Evolutionary conservation across 2,329 filamentous ascomycete genomes (phyloP).

Genomic region (Colletotrichum trifolii): DNA sequence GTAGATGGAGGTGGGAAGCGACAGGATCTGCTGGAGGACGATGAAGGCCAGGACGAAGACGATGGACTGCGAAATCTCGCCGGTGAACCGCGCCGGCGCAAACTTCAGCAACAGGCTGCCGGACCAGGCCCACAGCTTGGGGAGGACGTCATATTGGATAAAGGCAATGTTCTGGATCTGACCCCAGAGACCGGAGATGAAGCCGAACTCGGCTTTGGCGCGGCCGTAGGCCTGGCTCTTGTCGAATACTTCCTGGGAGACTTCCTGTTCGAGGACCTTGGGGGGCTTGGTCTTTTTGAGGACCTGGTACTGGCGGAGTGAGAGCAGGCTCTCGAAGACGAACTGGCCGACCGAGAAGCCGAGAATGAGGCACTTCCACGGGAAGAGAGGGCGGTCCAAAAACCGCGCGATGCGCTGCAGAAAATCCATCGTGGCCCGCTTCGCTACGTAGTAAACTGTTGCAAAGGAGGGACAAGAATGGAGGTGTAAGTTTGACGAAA

Average conservation of each 20-base stretch:
- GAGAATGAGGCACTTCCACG: conserved; percentile 96
- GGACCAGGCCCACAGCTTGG: conserved; percentile 87
- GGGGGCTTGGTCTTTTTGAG: conserved; percentile 84
- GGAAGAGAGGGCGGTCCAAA: conserved; percentile 92
- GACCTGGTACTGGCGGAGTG: conserved; percentile 88
- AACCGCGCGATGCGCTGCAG: conserved; percentile 78
- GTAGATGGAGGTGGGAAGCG: conserved; percentile 87
- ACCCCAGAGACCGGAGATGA: conserved; percentile 83
- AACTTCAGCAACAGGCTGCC: conserved; percentile 79
- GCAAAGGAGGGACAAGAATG: conserved; percentile 34
- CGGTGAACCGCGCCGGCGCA: conserved; percentile 81
- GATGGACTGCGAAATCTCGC: conserved; percentile 94
- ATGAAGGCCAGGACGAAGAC: conserved; percentile 91
- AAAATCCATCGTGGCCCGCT: conserved; percentile 31
- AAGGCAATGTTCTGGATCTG: conserved; percentile 90
- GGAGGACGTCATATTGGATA: conserved; percentile 90
- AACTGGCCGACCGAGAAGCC: conserved; percentile 95
- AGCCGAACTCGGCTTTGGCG: conserved; percentile 91
- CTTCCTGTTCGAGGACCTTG: conserved; percentile 87
- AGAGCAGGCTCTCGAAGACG: conserved; percentile 88
- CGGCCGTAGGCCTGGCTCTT: conserved; percentile 97
- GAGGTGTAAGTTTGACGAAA: conserved; percentile 25
- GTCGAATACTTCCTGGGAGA: conserved; percentile 90
- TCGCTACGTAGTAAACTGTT: conserved; percentile 10
- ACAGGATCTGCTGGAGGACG: conserved; percentile 81